Percentiles rank a stretch among this genome's conserved stretches.
These are phyloP conservation scores for Middelhovenomyces tepae DNA, from an alignment of 805 yeast species.

Conservation along the genomic window DNA sequence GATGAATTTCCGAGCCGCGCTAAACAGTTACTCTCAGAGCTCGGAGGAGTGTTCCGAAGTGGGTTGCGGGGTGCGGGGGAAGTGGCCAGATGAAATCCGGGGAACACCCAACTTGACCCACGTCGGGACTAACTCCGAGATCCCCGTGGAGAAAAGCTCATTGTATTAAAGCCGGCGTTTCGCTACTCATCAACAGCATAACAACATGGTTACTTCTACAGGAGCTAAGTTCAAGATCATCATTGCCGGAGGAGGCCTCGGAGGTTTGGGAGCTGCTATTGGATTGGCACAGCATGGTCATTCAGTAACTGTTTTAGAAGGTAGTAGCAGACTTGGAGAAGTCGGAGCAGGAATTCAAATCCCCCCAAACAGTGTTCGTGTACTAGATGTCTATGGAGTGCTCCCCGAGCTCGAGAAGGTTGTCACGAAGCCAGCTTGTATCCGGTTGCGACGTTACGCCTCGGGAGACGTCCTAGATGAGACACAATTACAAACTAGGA, in stretches of 20 bases:
- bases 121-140: no score
- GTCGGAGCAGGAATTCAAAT: constrained; percentile 32
- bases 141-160: no score
- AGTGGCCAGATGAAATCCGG: no score
- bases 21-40: no score
- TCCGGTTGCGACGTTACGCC: constrained; percentile 14
- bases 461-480: constrained; percentile 19
- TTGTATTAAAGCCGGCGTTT: no score
- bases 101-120: no score
- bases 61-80: no score
- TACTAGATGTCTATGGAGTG: constrained; percentile 21
- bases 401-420: constrained; percentile 11
- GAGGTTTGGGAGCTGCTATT: constrained; percentile 27
- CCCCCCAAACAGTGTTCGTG: constrained; percentile 25
- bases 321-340: constrained; percentile 24
- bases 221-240: constrained; percentile 16
- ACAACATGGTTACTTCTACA: no score
- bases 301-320: constrained; percentile 22
- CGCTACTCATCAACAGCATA: no score
- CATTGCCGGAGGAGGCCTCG: constrained; percentile 28
- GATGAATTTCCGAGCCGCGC: no score
- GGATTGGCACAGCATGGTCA: constrained; percentile 24
- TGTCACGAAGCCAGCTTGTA: constrained; percentile 5
- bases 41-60: no score
- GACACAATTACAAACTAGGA: constrained; percentile 18